Conservation (phyloP, 1,284 basidiomycete species). For the Naganishia liquefaciens region DNA sequence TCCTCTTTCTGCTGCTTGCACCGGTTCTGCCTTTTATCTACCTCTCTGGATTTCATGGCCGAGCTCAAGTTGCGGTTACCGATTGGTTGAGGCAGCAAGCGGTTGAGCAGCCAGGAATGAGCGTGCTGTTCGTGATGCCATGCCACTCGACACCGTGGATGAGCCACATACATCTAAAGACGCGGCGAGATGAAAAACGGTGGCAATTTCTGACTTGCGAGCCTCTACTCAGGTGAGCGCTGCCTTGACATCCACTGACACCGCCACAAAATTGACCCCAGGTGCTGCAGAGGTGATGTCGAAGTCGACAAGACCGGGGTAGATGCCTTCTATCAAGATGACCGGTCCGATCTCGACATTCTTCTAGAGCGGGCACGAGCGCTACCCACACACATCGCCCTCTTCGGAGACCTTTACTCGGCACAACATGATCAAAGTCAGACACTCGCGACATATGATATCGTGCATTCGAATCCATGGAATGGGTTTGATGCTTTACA, state of each 20-base stretch:
- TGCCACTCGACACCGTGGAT: constrained; percentile 98
- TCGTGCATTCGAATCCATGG: constrained; percentile 54
- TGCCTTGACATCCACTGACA: constrained; percentile 56
- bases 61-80: constrained; percentile 74
- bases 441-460: constrained; percentile 53
- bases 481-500: constrained; percentile 68
- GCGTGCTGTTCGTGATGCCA: constrained; percentile 86
- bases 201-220: constrained; percentile 89
- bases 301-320: background rate
- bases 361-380: background rate
- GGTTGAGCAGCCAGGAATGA: constrained; percentile 38
- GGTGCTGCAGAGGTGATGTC: background rate
- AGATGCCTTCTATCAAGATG: constrained; percentile 23
- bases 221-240: constrained; percentile 69
- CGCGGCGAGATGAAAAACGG: constrained; percentile 59
- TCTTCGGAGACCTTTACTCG: constrained; percentile 65
- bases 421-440: constrained; percentile 67
- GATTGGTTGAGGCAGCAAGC: constrained; percentile 46
- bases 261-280: constrained; percentile 34
- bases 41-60: constrained; percentile 69
- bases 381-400: constrained; percentile 76
- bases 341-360: constrained; percentile 61
- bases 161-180: constrained; percentile 75
- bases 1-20: constrained; percentile 60
- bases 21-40: constrained; percentile 66